These are phyloP conservation scores for Calycina marina DNA, from an alignment of 2,329 filamentous ascomycete genomes.

Conservation along the genomic window DNA sequence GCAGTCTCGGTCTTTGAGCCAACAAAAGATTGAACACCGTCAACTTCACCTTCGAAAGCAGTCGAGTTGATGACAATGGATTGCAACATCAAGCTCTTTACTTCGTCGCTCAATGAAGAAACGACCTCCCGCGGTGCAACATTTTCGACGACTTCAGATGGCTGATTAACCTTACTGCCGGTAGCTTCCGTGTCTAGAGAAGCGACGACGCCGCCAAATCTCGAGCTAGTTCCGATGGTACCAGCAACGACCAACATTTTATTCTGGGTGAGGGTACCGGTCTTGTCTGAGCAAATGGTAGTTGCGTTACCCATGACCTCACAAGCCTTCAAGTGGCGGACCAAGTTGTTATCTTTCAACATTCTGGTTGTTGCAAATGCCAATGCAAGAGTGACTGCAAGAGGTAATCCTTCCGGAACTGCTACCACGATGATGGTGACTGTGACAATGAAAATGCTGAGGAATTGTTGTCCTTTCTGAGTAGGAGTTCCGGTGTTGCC, in stretches of 20 bases:
- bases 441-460: conserved; percentile 47
- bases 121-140: conserved; percentile 20
- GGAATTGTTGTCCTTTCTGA: conserved; percentile 45
- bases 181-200: conserved; percentile 16
- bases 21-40: conserved; percentile 45
- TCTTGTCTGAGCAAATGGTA: conserved; percentile 70
- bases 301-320: conserved; percentile 61
- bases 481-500: conserved; percentile 31
- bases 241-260: conserved; percentile 66
- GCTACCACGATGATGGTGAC: conserved; percentile 57
- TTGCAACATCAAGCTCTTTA: conserved; percentile 35
- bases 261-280: conserved; percentile 60
- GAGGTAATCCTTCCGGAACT: conserved; percentile 49
- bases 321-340: conserved; percentile 51
- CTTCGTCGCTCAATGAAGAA: conserved; percentile 13
- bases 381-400: conserved; percentile 53
- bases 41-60: conserved; percentile 50
- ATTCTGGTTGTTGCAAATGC: conserved; percentile 54
- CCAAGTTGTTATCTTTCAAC: conserved; percentile 55
- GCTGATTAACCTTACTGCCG: conserved; percentile 13
- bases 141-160: conserved; percentile 11
- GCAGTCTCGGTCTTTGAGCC: conserved; percentile 70
- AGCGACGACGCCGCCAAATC: conserved; percentile 31
- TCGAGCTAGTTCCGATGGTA: conserved; percentile 43
- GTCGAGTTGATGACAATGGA: conserved; percentile 56